phyloP scores from a whole-genome alignment of 495 filamentous ascomycete genomes.

The Elasticomyces elasticus region DNA sequence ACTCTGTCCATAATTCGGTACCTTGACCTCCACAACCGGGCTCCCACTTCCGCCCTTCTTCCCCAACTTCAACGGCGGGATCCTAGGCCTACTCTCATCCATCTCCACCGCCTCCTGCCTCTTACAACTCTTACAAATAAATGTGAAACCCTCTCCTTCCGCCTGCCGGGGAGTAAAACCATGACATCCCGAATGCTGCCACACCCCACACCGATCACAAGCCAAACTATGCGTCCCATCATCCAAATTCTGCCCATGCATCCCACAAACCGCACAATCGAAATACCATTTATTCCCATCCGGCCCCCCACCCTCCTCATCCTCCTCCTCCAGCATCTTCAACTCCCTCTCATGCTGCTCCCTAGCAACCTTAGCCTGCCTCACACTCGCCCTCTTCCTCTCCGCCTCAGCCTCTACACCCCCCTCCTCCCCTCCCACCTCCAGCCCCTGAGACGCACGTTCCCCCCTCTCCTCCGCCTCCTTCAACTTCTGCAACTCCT shows the following conservation, averaged over 20 bases:
- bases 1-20: too few relatives aligned
- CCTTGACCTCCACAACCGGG: too few relatives aligned
- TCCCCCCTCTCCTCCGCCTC: conserved; percentile 33
- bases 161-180: conserved; percentile 66
- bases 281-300: conserved; percentile 92
- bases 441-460: conserved; percentile 39
- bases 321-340: conserved; percentile 59
- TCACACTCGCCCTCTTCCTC: conserved; percentile 61
- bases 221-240: conserved; percentile 88
- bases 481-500: conserved; percentile 66
- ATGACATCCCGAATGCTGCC: conserved; percentile 91
- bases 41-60: conserved; percentile 19
- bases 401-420: conserved; percentile 45
- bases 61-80: conserved; percentile 57
- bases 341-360: conserved; percentile 65
- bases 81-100: conserved; percentile 51
- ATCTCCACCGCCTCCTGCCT: conserved; percentile 53
- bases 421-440: conserved; percentile 36
- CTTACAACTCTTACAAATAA: conserved; percentile 72
- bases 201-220: conserved; percentile 91
- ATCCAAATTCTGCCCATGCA: conserved; percentile 77
- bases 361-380: conserved; percentile 66
- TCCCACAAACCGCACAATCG: conserved; percentile 79
- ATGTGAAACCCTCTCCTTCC: conserved; percentile 78
- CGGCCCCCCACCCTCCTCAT: conserved; percentile 37